Evolutionary conservation across 176 grass and related monocot species (phyloP), one percentile per base, ranked within the genome.

Genomic region (Paspalum notatum): DNA sequence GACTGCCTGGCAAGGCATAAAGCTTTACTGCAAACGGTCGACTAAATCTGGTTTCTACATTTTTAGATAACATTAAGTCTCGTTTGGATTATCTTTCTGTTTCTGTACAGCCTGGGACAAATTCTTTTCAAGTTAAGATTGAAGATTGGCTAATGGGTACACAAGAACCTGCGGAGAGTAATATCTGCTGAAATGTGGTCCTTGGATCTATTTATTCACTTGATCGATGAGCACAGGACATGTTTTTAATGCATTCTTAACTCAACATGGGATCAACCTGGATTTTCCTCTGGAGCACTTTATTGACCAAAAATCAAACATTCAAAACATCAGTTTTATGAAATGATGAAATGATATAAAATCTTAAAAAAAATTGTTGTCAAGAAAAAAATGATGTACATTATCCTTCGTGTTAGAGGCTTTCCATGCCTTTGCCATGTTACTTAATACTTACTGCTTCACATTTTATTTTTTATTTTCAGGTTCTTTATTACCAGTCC

Each of bases 401-500:
- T 49, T 58, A 48, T 56, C 20, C 25, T 71, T 88, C 14, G 32
- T 37, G 12, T 37, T 71, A 42, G 3, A 47, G 56, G 5, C 13
- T 9, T 80, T 75, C 6, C 81, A 84, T 63, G 52, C 40, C 6
- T 71, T 81, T 59, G 48, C 64, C 66, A 79, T 52, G 56, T 5
- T 68, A 71, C 56, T 81, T 58, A 85, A 7, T 68, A 71, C 56
- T 81, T 58, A 85, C 65, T 49, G 42, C 12, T 76, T 12, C 14
- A 21, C 20, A 27, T 48, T 42, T 61, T 71, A 26, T 77, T 75
- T 76, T 43, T 77, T 66, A 8, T 66, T 64, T 90, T n/a, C 93
- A 95, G 95, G 84, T 95, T 98, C 75, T 98, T 98, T 63, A 93
- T 98, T 70, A 95, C 90, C 38, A 98, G 86, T 80, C 86, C 95